A percentile compares a stretch with the other conserved stretches of the same genome.
Evolutionary conservation across 257 asterid genomes (phyloP).

Genomic region (Nicotiana sylvestris): DNA sequence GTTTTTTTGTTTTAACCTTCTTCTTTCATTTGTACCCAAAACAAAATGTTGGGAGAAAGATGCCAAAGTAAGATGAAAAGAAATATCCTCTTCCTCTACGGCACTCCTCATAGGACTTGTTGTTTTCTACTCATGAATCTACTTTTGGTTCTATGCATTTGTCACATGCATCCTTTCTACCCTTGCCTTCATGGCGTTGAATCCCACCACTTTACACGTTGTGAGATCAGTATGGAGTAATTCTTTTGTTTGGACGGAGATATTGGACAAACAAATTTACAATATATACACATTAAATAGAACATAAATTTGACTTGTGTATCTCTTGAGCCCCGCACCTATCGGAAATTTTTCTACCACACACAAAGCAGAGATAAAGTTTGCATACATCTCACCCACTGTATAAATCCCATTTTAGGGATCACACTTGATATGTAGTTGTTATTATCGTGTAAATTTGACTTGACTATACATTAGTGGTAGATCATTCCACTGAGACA

Average conservation of each 20-base stretch:
- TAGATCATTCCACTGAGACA: neutral
- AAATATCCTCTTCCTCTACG: neutral
- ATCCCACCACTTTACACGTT: conserved; percentile 1
- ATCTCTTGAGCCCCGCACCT: too few relatives aligned
- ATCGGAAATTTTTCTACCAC: too few relatives aligned
- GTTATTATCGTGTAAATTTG: too few relatives aligned
- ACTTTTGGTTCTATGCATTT: neutral
- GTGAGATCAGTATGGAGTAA: neutral
- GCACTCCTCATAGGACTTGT: neutral
- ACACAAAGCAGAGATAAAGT: too few relatives aligned
- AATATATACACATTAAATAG: neutral
- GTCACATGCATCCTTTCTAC: neutral
- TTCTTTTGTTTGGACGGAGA: neutral
- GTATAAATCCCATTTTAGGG: too few relatives aligned
- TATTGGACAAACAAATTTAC: neutral
- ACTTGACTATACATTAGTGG: neutral
- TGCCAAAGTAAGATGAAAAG: neutral
- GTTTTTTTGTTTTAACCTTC: too few relatives aligned
- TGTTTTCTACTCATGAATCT: conserved; percentile 9
- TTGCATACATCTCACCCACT: accelerated
- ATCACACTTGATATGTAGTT: too few relatives aligned
- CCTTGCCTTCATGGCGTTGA: neutral
- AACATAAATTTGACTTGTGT: neutral
- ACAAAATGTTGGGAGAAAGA: too few relatives aligned
- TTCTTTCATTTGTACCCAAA: neutral